Evolutionary conservation across 495 filamentous ascomycete species (phyloP).

Genomic region (Glarea lozoyensis): DNA sequence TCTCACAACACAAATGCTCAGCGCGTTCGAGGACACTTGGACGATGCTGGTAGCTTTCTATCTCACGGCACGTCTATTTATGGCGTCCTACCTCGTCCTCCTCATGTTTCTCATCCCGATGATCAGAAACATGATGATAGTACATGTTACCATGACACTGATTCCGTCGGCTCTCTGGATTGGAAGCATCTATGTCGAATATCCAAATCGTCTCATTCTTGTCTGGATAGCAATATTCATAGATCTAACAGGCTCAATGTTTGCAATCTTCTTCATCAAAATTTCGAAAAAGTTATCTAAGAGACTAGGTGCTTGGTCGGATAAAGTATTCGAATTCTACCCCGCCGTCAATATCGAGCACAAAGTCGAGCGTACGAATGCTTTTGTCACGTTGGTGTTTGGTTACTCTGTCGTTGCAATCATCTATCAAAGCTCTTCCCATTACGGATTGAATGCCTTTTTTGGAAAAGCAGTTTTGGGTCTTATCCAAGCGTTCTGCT

Average conservation of each 20-base stretch:
- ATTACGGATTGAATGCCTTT: conserved; percentile 46
- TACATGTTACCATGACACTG: conserved; percentile 26
- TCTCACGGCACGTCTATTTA: conserved; percentile 43
- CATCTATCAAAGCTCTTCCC: conserved; percentile 41
- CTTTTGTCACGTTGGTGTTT: conserved; percentile 52
- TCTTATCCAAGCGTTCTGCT: conserved; percentile 47
- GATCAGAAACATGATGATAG: conserved; percentile 43
- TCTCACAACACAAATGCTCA: conserved; percentile 48
- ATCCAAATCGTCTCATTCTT: conserved; percentile 31
- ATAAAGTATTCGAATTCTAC: conserved; percentile 43
- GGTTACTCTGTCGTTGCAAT: conserved; percentile 49
- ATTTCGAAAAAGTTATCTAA: conserved; percentile 10
- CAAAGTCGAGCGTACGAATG: conserved; percentile 47
- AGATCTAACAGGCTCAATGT: conserved; percentile 31
- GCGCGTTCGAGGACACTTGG: conserved; percentile 40
- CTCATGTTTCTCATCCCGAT: conserved; percentile 40
- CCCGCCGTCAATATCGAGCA: conserved; percentile 56
- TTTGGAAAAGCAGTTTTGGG: conserved; percentile 50
- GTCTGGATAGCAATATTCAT: conserved; percentile 41
- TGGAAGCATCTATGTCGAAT: conserved; percentile 38
- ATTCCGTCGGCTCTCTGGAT: conserved; percentile 43
- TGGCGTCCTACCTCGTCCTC: conserved; percentile 30
- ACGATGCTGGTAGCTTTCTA: conserved; percentile 45
- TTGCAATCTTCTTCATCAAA: conserved; percentile 26
- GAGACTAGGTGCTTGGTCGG: conserved; percentile 19